phyloP scores from a whole-genome alignment of 345 rosid species.

The Brassica rapa region DNA sequence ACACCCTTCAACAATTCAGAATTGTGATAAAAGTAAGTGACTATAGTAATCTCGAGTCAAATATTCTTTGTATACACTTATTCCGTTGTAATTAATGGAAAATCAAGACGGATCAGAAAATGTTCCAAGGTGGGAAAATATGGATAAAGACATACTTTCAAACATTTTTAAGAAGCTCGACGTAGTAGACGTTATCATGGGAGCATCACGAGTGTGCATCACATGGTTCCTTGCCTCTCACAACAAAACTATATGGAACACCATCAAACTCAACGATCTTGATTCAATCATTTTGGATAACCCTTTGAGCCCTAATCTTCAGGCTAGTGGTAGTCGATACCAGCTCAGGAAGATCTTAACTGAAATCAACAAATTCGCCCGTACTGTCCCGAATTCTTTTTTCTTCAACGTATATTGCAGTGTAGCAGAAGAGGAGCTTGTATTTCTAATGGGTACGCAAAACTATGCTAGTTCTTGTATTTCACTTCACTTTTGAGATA shows the following conservation, averaged over 20 bases:
- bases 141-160: constrained; percentile 2
- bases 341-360: neutral
- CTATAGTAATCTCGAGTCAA: no score
- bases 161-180: constrained; percentile 3
- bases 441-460: neutral
- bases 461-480: neutral
- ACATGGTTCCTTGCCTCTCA: constrained; percentile 18
- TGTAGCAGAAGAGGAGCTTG: neutral
- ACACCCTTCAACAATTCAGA: no score
- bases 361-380: neutral
- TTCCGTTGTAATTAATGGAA: neutral
- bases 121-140: neutral
- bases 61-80: neutral
- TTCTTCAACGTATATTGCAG: neutral
- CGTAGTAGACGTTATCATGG: neutral
- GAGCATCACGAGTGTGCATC: constrained; percentile 5
- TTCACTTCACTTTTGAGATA: no score
- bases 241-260: constrained; percentile 5
- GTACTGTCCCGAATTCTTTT: neutral
- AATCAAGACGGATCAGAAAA: neutral
- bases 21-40: no score
- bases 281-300: neutral
- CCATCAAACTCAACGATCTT: neutral
- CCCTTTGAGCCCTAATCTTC: neutral
- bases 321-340: neutral